Evolutionary conservation across 1,284 basidiomycete species (phyloP), one percentile per base, ranked within the genome.

Genomic region (Rhizoctonia solani): DNA sequence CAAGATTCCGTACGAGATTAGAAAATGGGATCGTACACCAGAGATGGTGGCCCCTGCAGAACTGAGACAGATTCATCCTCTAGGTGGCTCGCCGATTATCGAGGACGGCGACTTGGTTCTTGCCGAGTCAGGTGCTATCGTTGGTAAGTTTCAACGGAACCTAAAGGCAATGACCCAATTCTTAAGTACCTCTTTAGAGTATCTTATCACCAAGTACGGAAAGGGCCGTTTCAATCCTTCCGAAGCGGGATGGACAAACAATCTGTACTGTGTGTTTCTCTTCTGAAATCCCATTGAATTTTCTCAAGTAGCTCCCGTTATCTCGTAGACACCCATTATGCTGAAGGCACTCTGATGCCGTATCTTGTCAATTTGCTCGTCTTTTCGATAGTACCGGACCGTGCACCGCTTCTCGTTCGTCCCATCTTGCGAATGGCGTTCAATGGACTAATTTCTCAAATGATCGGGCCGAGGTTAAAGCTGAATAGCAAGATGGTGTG

Each of bases 121-220:
- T 29, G 79, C 81, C 14, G 82, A 83, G 72, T 83, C 81, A 63
- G 80, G 81, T 14, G 80, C 82, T 13, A 82, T 83, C 52, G 74
- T 82, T 44, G 80, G 82, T 82, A 65, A 58, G 77, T 68, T 19
- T 11, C 19, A 39, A 32, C 23, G 39, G 29, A 21, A 8, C 8
- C 21, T 6, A 14, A 23, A 54, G 27, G 34, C 21, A 13, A 54
- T 39, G 29, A 54, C 21, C 8, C 4, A 25, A 29, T 30, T n/a
- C 14, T 23, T 21, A 11, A 14, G 11, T 54, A 11, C 16, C 19
- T 9, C 14, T 34, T 11, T 37, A 69, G 71, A 72, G 47, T 72
- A 72, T 25, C 32, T 72, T 32, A 66, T 72, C 39, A 27, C 25
- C 14, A 69, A 69, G 44, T 72, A 72, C 56, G 71, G 58, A 3